Percentiles rank a stretch among this genome's conserved stretches.
Evolutionary conservation across 2,329 filamentous ascomycete genomes (phyloP).

Genomic region (Parasarocladium wereldwijsianum): DNA sequence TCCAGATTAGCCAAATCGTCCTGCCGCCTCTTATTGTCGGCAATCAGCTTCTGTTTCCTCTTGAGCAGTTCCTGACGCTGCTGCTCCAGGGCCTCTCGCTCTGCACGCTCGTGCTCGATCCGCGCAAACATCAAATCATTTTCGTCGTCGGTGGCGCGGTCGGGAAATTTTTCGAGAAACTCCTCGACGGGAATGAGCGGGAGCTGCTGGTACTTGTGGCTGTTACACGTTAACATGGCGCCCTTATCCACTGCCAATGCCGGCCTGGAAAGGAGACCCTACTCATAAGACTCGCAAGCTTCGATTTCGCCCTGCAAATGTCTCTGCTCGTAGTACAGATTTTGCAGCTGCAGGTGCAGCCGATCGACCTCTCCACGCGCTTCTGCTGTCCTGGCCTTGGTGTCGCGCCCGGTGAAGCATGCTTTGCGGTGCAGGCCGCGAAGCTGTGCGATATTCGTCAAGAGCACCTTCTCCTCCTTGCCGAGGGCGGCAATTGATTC

Average conservation of each 20-base stretch:
- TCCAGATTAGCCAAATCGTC: slow-evolving; percentile 87
- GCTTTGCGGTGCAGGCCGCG: slow-evolving; percentile 74
- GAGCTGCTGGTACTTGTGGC: slow-evolving; percentile 76
- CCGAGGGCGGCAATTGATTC: slow-evolving; percentile 27
- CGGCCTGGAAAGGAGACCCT: slow-evolving; percentile 22
- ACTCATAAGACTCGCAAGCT: slow-evolving; percentile 88
- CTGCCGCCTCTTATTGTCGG: slow-evolving; percentile 78
- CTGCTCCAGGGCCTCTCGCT: slow-evolving; percentile 74
- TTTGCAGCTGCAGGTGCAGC: slow-evolving; percentile 84
- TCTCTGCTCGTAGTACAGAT: slow-evolving; percentile 89
- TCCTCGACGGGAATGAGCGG: slow-evolving; percentile 74
- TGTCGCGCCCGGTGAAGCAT: slow-evolving; percentile 66
- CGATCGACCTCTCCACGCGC: slow-evolving; percentile 82
- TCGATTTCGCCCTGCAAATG: slow-evolving; percentile 82
- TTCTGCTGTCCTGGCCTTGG: slow-evolving; percentile 75
- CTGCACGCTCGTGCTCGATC: slow-evolving; percentile 78
- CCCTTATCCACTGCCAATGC: too few species aligned
- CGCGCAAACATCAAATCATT: slow-evolving; percentile 77
- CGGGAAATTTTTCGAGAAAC: slow-evolving; percentile 63
- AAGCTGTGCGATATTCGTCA: slow-evolving; percentile 64
- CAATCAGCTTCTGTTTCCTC: slow-evolving; percentile 45
- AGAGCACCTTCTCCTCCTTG: slow-evolving; percentile 66
- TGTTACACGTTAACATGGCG: too few species aligned
- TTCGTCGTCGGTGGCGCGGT: slow-evolving; percentile 57
- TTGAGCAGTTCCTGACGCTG: slow-evolving; percentile 64